A percentile compares a stretch with the other conserved stretches of the same genome.
Conservation (phyloP, 306 rosid genomes). For the Prunus mira region DNA sequence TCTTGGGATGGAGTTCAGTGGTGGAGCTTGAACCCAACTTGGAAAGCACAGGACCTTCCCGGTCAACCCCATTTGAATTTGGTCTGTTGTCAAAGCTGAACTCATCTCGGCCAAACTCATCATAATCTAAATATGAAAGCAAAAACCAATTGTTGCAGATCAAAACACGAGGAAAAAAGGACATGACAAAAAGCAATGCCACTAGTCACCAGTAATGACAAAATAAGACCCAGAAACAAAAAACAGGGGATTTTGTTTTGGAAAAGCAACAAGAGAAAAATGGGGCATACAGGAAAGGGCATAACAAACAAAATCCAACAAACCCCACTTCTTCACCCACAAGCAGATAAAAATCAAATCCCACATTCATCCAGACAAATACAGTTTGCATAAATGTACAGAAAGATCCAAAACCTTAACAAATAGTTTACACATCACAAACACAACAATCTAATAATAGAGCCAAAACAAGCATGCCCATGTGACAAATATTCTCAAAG, state of each 20-base stretch:
- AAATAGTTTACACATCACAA: background rate
- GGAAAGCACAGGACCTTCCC: slow-evolving; percentile 69
- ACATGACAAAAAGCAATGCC: background rate
- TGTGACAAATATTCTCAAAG: background rate
- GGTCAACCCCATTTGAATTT: slow-evolving; percentile 49
- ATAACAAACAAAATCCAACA: slow-evolving; percentile 6
- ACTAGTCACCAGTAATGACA: background rate
- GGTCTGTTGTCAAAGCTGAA: slow-evolving; percentile 77
- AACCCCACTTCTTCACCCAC: slow-evolving; percentile 7
- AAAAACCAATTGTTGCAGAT: background rate
- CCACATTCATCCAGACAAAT: slow-evolving; percentile 23
- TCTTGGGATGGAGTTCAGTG: slow-evolving; percentile 69
- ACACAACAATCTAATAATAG: background rate
- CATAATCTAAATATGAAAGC: slow-evolving; percentile 43
- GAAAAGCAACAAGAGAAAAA: background rate
- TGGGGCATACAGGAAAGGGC: slow-evolving; percentile 17
- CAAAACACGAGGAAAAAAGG: slow-evolving; percentile 14
- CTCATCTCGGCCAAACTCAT: slow-evolving; percentile 73
- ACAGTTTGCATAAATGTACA: slow-evolving; percentile 14
- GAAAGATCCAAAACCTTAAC: slow-evolving; percentile 8
- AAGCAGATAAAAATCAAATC: background rate
- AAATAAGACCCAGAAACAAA: slow-evolving; percentile 18
- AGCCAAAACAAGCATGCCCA: background rate
- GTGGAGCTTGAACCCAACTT: slow-evolving; percentile 85
- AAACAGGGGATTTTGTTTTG: slow-evolving; percentile 6